A percentile compares a stretch with the other conserved stretches of the same genome.
phyloP scores from a whole-genome alignment of 2,329 filamentous ascomycete species.

The Clarireedia hainanense region DNA sequence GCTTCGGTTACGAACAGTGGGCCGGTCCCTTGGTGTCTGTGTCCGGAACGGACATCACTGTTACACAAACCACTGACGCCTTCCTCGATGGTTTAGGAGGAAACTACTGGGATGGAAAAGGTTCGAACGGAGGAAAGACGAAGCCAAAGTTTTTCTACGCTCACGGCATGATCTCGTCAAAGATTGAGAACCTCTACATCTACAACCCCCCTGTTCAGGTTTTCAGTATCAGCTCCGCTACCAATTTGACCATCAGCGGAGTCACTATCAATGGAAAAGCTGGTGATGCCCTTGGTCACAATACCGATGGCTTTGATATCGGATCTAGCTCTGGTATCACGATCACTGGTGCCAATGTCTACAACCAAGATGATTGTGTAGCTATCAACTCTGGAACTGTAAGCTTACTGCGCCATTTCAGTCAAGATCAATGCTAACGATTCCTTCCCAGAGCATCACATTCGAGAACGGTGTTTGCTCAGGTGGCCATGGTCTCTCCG shows the following conservation, averaged over 20 bases:
- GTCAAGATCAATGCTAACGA: constrained; percentile 30
- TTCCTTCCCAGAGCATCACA: constrained; percentile 27
- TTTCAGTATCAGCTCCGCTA: constrained; percentile 32
- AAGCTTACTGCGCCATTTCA: constrained; percentile 26
- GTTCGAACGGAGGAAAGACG: constrained; percentile 46
- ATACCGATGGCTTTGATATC: constrained; percentile 49
- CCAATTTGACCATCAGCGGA: constrained; percentile 36
- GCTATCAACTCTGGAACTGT: constrained; percentile 46
- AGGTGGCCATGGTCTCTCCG: constrained; percentile 39
- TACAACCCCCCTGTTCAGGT: constrained; percentile 45
- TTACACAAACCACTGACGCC: constrained; percentile 44
- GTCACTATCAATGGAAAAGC: constrained; percentile 49
- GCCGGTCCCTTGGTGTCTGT: constrained; percentile 53
- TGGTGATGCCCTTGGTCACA: constrained; percentile 38
- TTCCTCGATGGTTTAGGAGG: constrained; percentile 48
- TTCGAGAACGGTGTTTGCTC: constrained; percentile 21
- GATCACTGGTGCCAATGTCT: constrained; percentile 41
- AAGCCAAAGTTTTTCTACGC: constrained; percentile 57
- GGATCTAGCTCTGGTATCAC: constrained; percentile 36
- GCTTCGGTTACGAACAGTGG: constrained; percentile 60
- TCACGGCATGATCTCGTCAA: constrained; percentile 42
- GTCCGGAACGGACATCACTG: constrained; percentile 46
- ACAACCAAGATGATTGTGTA: constrained; percentile 53
- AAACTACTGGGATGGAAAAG: constrained; percentile 53
- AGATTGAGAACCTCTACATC: constrained; percentile 40